These are phyloP conservation scores for Cymodocea nodosa DNA, from an alignment of 116 monocot species.

Conservation along the genomic window DNA sequence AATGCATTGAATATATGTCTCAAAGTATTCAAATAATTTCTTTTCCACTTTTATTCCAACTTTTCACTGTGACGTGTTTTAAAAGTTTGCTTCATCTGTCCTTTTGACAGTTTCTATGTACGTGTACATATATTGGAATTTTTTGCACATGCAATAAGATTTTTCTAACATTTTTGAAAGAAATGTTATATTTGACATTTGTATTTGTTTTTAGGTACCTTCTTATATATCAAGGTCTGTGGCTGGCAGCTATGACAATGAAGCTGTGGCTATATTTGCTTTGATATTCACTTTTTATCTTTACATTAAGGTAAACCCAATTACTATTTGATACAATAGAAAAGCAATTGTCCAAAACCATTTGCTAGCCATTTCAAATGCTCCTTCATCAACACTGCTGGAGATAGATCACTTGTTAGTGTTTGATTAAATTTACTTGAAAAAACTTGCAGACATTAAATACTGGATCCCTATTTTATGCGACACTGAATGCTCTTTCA, in stretches of 20 bases:
- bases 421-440: background rate
- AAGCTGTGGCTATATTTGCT: slow-evolving; percentile 99
- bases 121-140: no score
- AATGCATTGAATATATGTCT: background rate
- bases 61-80: background rate
- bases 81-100: no score
- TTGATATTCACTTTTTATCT: slow-evolving; percentile 96
- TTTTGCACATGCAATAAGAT: no score
- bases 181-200: background rate
- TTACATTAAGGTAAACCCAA: slow-evolving; percentile 63
- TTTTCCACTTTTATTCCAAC: background rate
- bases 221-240: slow-evolving; percentile 97
- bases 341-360: no score
- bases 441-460: slow-evolving; percentile 67
- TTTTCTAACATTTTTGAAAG: background rate
- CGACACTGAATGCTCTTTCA: slow-evolving; percentile 82
- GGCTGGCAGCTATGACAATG: slow-evolving; percentile 99
- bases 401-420: background rate
- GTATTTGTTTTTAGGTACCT: slow-evolving; percentile 45
- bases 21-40: no score
- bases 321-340: no score
- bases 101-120: no score
- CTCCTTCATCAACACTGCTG: background rate
- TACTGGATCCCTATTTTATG: slow-evolving; percentile 96
- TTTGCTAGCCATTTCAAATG: no score